Evolutionary conservation across 495 filamentous ascomycete genomes (phyloP), one percentile per base, ranked within the genome.

Genomic region (Parathielavia appendiculata): DNA sequence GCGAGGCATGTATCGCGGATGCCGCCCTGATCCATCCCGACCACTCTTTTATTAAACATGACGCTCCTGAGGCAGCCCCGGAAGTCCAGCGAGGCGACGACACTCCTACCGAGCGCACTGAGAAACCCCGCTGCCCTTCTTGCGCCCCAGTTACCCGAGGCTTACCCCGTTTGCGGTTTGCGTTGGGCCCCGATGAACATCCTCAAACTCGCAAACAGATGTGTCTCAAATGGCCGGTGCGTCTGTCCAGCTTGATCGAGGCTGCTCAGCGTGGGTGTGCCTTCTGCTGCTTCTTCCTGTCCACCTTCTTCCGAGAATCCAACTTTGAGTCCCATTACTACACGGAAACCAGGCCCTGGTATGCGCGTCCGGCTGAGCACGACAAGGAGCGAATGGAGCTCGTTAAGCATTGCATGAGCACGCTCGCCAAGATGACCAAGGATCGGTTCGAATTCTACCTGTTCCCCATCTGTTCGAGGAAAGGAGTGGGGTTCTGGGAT

Each of bases 351-450:
- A 39, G 14, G 2, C 54, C 54, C 6, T 56, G 54, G 54, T 56
- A 48, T 38, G 54, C 43, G 7, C 34, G 39, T 5, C 54, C 54
- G 16, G 17, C 11, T 26, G 30, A 19, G 12, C 41, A 56, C 26
- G 13, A 49, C 54, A n/a, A 35, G 10, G 23, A 48, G 43, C 40
- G 54, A 5, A 56, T n/a, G 23, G 19, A 45, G 26, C 22, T 56
- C 3, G 54, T 56, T 10, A n/a, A 56, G 22, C 54, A 56, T 32
- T 56, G 54, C 43, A 56, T 56, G 54, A 20, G 23, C 16, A 47
- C 54, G 5, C 34, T 56, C 23, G 49, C 54, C 5, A 5, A 32
- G 14, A 13, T 56, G n/a, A 36, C 38, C 26, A n/a, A 35, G 9
- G 54, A 56, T 32, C 41, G 30, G 12, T 56, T 56, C 43, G 23